Conservation (phyloP, 805 yeast genomes). For the Pichia eremophila region DNA sequence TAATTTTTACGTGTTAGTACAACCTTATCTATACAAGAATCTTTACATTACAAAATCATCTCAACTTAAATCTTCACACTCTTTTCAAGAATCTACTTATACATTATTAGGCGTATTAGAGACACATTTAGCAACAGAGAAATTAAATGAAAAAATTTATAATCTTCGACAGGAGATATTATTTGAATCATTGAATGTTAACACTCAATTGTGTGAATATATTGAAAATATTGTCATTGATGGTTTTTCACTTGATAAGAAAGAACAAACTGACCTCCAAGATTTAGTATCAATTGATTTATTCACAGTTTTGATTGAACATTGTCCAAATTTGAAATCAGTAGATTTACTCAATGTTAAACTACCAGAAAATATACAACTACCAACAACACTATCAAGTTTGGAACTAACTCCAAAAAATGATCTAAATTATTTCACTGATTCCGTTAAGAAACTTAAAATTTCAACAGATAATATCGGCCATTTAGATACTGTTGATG, state of each 20-base stretch:
- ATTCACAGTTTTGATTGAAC: not conserved
- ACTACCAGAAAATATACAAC: not conserved
- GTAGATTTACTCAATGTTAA: not conserved
- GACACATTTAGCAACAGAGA: slow-evolving; percentile 25
- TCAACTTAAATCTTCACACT: slow-evolving; percentile 17
- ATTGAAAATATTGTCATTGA: slow-evolving; percentile 30
- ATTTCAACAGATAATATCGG: too few relatives aligned
- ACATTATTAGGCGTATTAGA: slow-evolving; percentile 32
- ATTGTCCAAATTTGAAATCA: slow-evolving; percentile 10
- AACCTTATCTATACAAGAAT: slow-evolving; percentile 28
- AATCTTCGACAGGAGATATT: slow-evolving; percentile 33
- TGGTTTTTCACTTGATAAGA: slow-evolving; percentile 16
- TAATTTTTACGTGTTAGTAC: slow-evolving; percentile 22
- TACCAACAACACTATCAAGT: not conserved
- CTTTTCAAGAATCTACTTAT: slow-evolving; percentile 27
- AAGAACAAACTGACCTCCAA: slow-evolving; percentile 1
- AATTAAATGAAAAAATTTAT: slow-evolving; percentile 30
- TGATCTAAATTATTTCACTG: not conserved
- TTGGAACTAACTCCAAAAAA: not conserved
- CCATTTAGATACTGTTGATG: not conserved
- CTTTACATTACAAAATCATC: slow-evolving; percentile 22
- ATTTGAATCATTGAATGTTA: slow-evolving; percentile 27
- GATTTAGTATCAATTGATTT: slow-evolving; percentile 2
- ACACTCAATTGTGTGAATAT: slow-evolving; percentile 25
- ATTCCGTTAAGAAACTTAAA: not conserved